phyloP scores from a whole-genome alignment of 2,329 filamentous ascomycete genomes.

The Laburnicola sp. region DNA sequence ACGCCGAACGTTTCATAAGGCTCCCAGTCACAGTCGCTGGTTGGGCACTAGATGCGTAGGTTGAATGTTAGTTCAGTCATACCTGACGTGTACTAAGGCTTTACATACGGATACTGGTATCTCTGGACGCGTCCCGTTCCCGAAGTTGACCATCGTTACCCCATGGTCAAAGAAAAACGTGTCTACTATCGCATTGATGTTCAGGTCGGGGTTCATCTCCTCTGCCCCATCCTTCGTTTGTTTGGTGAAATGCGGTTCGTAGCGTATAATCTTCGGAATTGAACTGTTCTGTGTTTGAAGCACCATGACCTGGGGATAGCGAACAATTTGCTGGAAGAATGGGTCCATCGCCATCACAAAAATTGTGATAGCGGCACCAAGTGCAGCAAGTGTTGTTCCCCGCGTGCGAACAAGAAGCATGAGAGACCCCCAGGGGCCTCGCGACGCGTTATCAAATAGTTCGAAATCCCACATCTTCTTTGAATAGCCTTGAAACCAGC shows the following conservation, averaged over 20 bases:
- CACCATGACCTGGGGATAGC: conserved; percentile 3
- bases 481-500: conserved; percentile 16
- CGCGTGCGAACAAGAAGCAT: conserved; percentile 11
- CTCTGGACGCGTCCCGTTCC: conserved; percentile 15
- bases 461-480: conserved; percentile 23
- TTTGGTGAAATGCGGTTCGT: not conserved
- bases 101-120: conserved; percentile 9
- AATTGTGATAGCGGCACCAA: conserved; percentile 19
- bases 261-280: conserved; percentile 5
- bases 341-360: conserved; percentile 16
- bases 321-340: conserved; percentile 15
- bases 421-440: conserved; percentile 11
- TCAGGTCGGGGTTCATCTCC: not conserved
- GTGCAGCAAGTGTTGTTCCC: conserved; percentile 13
- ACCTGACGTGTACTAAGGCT: too few species aligned
- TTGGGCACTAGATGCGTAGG: conserved; percentile 5
- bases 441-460: conserved; percentile 18
- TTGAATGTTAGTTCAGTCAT: too few species aligned
- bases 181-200: not conserved
- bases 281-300: conserved; percentile 5
- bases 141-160: conserved; percentile 1
- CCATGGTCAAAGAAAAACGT: conserved; percentile 11
- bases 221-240: not conserved
- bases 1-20: conserved; percentile 14
- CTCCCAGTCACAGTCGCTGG: conserved; percentile 18